Percentiles rank a stretch among this genome's conserved stretches.
Conservation (phyloP, 805 yeast species). For the Candida argentea region DNA sequence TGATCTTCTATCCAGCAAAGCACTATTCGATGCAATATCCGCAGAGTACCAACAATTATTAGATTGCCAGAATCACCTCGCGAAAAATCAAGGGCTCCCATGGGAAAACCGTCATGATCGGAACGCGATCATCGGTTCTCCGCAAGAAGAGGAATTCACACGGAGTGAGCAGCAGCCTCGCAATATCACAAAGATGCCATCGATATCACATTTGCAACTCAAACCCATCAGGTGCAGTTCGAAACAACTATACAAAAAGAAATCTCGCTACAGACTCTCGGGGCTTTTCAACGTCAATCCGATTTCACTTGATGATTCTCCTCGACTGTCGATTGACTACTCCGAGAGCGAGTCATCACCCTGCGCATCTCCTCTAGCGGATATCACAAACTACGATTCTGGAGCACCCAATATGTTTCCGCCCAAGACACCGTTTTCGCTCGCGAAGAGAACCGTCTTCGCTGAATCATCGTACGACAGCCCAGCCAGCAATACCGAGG, state of each 20-base stretch:
- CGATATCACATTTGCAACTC: slow-evolving; percentile 27
- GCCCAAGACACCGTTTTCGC: no score
- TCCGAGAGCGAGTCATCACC: no score
- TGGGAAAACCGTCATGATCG: not conserved
- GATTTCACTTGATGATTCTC: slow-evolving; percentile 10
- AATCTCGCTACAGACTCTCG: slow-evolving; percentile 30
- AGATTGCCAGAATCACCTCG: slow-evolving; percentile 2
- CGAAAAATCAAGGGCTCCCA: not conserved
- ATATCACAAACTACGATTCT: no score
- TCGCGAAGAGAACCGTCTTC: no score
- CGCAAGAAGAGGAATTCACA: no score
- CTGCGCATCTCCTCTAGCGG: no score
- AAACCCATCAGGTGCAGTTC: slow-evolving; percentile 29
- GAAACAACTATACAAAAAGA: slow-evolving; percentile 24
- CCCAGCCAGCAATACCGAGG: no score
- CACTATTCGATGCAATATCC: slow-evolving; percentile 20
- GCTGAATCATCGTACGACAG: no score
- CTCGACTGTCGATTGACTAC: not conserved
- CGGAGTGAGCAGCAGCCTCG: no score
- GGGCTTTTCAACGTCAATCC: slow-evolving; percentile 29
- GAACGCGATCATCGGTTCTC: slow-evolving; percentile 1
- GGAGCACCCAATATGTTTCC: no score
- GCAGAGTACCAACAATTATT: no score
- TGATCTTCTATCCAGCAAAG: slow-evolving; percentile 22
- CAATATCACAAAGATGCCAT: no score